Evolutionary conservation across 768 basidiomycete species (phyloP).

Genomic region (Boletus rubroflammeus): DNA sequence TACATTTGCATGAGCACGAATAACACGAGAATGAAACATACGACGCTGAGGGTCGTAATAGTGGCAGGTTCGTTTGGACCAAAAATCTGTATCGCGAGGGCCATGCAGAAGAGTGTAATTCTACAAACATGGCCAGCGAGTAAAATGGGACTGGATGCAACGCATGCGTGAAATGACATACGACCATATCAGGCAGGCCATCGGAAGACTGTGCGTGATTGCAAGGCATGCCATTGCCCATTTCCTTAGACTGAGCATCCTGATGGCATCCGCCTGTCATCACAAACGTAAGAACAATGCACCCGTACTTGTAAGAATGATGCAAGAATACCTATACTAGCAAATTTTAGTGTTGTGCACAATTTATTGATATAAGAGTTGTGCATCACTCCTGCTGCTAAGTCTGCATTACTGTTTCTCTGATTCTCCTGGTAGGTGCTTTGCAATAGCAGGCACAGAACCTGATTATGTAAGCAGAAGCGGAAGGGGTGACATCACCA

Average conservation of each 20-base stretch:
- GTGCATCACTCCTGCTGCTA: no score
- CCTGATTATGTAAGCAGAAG: no score
- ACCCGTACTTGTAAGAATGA: no score
- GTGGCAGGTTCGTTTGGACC: not conserved
- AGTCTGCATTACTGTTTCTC: no score
- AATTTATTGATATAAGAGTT: no score
- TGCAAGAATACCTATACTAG: no score
- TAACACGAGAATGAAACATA: not conserved
- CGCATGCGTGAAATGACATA: not conserved
- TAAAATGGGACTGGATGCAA: not conserved
- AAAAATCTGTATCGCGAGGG: slow-evolving; percentile 10
- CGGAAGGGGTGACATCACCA: no score
- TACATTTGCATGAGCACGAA: not conserved
- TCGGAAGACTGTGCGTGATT: slow-evolving; percentile 13
- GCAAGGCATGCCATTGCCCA: slow-evolving; percentile 8
- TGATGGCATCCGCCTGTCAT: not conserved
- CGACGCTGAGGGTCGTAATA: not conserved
- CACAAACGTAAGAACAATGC: no score
- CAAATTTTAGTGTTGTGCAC: no score
- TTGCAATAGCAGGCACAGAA: no score
- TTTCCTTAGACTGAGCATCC: not conserved
- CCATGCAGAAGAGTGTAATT: slow-evolving; percentile 5
- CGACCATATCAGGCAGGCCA: slow-evolving; percentile 14
- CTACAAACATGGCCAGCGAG: not conserved
- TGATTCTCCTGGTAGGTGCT: no score